Evolutionary conservation across 495 filamentous ascomycete genomes (phyloP).

Genomic region (Aspergillus panamensis): DNA sequence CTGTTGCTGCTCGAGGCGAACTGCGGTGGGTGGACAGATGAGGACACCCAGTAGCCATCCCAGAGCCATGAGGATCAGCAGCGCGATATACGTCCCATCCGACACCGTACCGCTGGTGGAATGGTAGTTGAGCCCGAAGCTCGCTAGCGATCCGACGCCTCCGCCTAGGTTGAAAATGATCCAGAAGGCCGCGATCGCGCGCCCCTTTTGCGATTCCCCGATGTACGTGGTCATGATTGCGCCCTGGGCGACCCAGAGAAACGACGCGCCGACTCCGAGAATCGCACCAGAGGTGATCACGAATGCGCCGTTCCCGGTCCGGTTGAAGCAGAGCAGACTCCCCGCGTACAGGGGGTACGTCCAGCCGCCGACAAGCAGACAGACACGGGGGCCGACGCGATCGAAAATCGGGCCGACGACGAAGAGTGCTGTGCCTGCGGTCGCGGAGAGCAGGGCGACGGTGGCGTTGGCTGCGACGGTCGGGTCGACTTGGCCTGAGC

Average conservation of each 20-base stretch:
- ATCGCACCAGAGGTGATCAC: constrained; percentile 61
- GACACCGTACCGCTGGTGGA: constrained; percentile 41
- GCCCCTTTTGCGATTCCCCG: constrained; percentile 46
- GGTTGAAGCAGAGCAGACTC: constrained; percentile 39
- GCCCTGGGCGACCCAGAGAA: constrained; percentile 54
- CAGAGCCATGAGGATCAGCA: constrained; percentile 41
- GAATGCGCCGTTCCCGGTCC: constrained; percentile 65
- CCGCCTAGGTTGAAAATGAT: constrained; percentile 54
- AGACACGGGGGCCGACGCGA: constrained; percentile 41
- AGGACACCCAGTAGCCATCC: constrained; percentile 54
- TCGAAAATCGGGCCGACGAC: constrained; percentile 43
- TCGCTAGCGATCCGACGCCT: constrained; percentile 48
- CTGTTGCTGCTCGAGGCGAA: constrained; percentile 44
- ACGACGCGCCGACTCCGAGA: constrained; percentile 49
- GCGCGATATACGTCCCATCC: constrained; percentile 45
- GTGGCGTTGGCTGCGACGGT: constrained; percentile 42
- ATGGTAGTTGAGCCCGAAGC: constrained; percentile 45
- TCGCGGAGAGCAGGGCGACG: constrained; percentile 40
- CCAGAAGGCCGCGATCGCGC: constrained; percentile 52
- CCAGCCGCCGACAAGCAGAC: constrained; percentile 42
- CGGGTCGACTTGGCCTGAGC: constrained; percentile 47
- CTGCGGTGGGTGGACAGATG: constrained; percentile 35
- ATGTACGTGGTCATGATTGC: constrained; percentile 56
- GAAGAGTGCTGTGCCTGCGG: constrained; percentile 42
- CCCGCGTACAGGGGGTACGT: constrained; percentile 43